Evolutionary conservation across 495 filamentous ascomycete genomes (phyloP).

Genomic region (Penicillium salamii): DNA sequence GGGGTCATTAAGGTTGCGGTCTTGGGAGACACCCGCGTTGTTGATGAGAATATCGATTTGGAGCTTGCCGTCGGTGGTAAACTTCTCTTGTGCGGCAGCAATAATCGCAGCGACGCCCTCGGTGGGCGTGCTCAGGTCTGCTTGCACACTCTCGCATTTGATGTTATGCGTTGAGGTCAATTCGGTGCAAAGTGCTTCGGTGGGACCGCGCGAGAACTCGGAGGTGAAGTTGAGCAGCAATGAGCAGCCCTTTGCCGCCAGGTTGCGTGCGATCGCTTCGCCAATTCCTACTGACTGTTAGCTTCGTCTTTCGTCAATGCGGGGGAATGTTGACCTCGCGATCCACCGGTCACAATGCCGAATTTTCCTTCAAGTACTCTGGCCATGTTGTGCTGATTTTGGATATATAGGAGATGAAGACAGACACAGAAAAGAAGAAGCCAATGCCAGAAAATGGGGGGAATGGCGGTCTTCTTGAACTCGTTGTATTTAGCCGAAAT

Average conservation of each 20-base stretch:
- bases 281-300: constrained; percentile 66
- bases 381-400: constrained; percentile 18
- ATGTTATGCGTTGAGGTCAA: constrained; percentile 41
- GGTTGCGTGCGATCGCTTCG: constrained; percentile 75
- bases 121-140: constrained; percentile 51
- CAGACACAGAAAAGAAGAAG: neutral
- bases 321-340: constrained; percentile 53
- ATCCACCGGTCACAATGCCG: constrained; percentile 74
- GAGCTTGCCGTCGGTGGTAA: constrained; percentile 51
- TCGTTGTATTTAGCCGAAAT: constrained; percentile 21
- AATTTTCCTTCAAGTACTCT: constrained; percentile 61
- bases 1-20: constrained; percentile 57
- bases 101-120: constrained; percentile 32
- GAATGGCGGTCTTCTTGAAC: neutral
- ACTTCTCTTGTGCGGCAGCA: constrained; percentile 46
- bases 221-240: constrained; percentile 73
- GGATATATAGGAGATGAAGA: too few species aligned
- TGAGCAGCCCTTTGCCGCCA: constrained; percentile 69
- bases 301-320: constrained; percentile 2
- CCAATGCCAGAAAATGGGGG: neutral
- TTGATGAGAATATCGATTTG: constrained; percentile 87
- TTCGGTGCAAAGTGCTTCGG: constrained; percentile 41
- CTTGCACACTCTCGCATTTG: constrained; percentile 51
- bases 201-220: constrained; percentile 42
- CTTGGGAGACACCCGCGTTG: constrained; percentile 72